These are phyloP conservation scores for Amanita pseudoporphyria DNA, from an alignment of 768 basidiomycete genomes.

Conservation along the genomic window DNA sequence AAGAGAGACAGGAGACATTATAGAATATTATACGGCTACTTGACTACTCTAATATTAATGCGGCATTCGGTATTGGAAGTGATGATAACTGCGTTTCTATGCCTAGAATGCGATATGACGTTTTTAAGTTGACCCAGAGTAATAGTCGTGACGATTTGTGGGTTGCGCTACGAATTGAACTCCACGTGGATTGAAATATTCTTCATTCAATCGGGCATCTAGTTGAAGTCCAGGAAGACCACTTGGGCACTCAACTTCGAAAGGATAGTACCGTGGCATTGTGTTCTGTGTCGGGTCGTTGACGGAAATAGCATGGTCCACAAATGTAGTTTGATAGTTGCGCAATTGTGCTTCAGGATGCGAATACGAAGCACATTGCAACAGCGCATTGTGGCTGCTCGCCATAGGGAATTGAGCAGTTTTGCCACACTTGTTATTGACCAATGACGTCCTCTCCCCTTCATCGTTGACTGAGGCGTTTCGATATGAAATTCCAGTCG, in stretches of 20 bases:
- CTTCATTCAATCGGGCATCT: background rate
- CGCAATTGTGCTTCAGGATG: background rate
- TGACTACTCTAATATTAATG: background rate
- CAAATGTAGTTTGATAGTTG: background rate
- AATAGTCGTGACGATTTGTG: background rate
- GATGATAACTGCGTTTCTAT: background rate
- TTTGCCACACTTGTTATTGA: background rate
- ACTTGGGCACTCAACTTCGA: conserved; percentile 2
- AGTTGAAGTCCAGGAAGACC: conserved; percentile 12
- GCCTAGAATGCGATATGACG: background rate
- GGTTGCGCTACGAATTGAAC: background rate
- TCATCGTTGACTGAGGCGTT: background rate
- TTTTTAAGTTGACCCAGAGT: background rate
- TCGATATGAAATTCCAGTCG: background rate
- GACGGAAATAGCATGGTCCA: too few relatives aligned
- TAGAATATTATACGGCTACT: conserved; percentile 1
- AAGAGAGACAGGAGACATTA: conserved; percentile 33
- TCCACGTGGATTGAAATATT: background rate
- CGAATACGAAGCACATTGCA: background rate
- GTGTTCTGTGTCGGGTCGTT: background rate
- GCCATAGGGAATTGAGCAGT: background rate
- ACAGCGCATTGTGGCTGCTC: background rate
- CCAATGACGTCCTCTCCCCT: background rate
- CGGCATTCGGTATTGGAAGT: background rate
- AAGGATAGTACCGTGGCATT: background rate